These are phyloP conservation scores for Vicia sativa DNA, from an alignment of 306 rosid species.

Conservation along the genomic window DNA sequence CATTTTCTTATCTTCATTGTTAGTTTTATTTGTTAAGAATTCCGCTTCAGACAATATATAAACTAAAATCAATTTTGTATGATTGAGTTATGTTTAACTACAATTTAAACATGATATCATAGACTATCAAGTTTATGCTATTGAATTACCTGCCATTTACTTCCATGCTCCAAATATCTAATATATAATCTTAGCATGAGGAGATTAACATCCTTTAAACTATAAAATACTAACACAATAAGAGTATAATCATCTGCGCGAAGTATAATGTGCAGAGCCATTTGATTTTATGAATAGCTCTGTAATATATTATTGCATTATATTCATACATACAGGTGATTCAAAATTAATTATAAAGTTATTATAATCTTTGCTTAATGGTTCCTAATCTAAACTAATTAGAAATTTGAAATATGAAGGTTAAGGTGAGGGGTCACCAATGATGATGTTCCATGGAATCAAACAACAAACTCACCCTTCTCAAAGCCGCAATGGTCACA, in stretches of 20 bases:
- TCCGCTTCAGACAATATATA: no score
- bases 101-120: no score
- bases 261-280: neutral
- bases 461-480: slow-evolving; percentile 44
- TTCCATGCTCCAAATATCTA: no score
- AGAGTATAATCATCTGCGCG: neutral
- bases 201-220: no score
- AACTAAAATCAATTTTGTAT: no score
- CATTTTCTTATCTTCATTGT: no score
- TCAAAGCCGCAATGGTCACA: slow-evolving; percentile 44
- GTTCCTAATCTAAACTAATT: neutral
- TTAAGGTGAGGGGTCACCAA: slow-evolving; percentile 76
- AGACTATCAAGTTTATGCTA: no score
- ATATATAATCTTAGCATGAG: no score
- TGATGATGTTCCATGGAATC: slow-evolving; percentile 88
- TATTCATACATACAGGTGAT: neutral
- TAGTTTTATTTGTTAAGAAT: no score
- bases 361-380: neutral
- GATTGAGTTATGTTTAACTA: no score
- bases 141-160: no score
- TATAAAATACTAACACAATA: neutral
- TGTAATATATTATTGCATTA: neutral
- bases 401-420: slow-evolving; percentile 17
- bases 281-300: neutral
- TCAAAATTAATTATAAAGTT: neutral